Conservation (phyloP, 2,329 filamentous ascomycete genomes). For the Calonectria pseudoturangicola region DNA sequence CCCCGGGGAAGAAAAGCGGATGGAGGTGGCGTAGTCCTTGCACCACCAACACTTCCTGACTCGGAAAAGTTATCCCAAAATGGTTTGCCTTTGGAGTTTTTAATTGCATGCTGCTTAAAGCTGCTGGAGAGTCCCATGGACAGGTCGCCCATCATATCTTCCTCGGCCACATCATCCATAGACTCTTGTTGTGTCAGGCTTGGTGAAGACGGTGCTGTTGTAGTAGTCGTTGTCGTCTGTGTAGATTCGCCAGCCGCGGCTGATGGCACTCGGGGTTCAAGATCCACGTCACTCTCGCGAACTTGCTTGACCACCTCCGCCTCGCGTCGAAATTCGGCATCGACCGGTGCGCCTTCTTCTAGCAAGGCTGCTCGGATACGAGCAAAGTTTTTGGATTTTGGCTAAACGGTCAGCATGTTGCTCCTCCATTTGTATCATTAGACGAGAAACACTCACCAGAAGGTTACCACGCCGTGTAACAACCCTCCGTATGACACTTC, state of each 20-base stretch:
- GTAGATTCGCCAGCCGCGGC: constrained; percentile 65
- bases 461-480: constrained; percentile 93
- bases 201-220: constrained; percentile 81
- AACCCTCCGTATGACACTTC: constrained; percentile 86
- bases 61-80: constrained; percentile 87
- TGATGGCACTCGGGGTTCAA: constrained; percentile 67
- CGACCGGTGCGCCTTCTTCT: constrained; percentile 91
- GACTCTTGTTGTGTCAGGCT: constrained; percentile 78
- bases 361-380: constrained; percentile 91
- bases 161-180: constrained; percentile 82
- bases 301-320: constrained; percentile 97
- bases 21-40: constrained; percentile 78
- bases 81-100: constrained; percentile 81
- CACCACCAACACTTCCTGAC: constrained; percentile 71
- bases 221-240: constrained; percentile 72
- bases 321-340: constrained; percentile 91
- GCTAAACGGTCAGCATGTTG: constrained; percentile 71
- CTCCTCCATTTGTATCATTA: background rate
- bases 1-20: constrained; percentile 76
- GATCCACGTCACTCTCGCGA: constrained; percentile 87
- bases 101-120: constrained; percentile 84
- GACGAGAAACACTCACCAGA: constrained; percentile 75
- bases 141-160: constrained; percentile 78
- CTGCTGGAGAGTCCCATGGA: constrained; percentile 73
- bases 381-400: constrained; percentile 97